A percentile compares a stretch with the other conserved stretches of the same genome.
These are phyloP conservation scores for Eutrema salsugineum DNA, from an alignment of 441 rosid genomes.

Conservation along the genomic window DNA sequence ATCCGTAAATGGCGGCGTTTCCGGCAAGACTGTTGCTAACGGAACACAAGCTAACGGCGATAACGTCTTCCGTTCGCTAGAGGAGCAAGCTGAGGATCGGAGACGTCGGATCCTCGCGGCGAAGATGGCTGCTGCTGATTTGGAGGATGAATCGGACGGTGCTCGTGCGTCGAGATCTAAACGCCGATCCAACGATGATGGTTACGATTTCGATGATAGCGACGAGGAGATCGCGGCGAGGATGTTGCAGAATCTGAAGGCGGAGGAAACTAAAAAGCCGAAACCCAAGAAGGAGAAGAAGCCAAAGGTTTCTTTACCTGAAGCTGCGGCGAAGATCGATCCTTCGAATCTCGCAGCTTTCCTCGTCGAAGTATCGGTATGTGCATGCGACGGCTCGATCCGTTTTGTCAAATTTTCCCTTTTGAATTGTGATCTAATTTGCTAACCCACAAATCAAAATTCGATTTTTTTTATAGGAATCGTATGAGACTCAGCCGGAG, in stretches of 20 bases:
- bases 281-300: slow-evolving; percentile 82
- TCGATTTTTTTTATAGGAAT: slow-evolving; percentile 35
- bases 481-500: slow-evolving; percentile 64
- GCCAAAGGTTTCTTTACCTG: slow-evolving; percentile 72
- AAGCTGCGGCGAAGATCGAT: slow-evolving; percentile 80
- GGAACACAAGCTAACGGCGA: slow-evolving; percentile 36
- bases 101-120: slow-evolving; percentile 48
- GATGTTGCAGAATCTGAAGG: slow-evolving; percentile 34
- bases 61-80: slow-evolving; percentile 51
- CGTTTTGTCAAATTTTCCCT: background rate
- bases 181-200: slow-evolving; percentile 49
- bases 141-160: slow-evolving; percentile 17
- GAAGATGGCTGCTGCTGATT: slow-evolving; percentile 33
- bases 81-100: slow-evolving; percentile 62
- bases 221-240: slow-evolving; percentile 36
- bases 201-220: slow-evolving; percentile 34
- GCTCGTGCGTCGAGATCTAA: slow-evolving; percentile 34
- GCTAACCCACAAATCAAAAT: background rate
- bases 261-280: slow-evolving; percentile 44
- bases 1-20: slow-evolving; percentile 22
- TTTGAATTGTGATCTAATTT: background rate
- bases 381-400: slow-evolving; percentile 19
- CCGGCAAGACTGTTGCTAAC: slow-evolving; percentile 2
- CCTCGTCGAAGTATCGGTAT: slow-evolving; percentile 55
- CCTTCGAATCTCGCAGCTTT: slow-evolving; percentile 58